These are phyloP conservation scores for Claviceps maximensis DNA, from an alignment of 2,329 filamentous ascomycete species.

Conservation along the genomic window DNA sequence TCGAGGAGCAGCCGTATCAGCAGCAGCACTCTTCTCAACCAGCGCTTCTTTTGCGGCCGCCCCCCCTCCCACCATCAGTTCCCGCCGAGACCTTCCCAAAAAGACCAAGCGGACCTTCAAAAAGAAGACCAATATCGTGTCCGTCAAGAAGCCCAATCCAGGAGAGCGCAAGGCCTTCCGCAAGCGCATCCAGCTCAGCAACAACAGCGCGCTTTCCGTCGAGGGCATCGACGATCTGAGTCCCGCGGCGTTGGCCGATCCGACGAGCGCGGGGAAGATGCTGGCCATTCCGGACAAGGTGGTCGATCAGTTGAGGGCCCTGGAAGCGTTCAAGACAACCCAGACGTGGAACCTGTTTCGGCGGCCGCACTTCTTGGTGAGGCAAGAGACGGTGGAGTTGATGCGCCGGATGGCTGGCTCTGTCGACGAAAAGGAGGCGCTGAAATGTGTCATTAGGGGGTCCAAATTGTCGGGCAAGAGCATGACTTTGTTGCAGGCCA, in stretches of 20 bases:
- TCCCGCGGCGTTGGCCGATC: constrained; percentile 38
- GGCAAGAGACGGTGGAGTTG: constrained; percentile 64
- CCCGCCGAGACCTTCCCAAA: constrained; percentile 21
- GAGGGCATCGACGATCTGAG: constrained; percentile 50
- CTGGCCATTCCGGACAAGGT: constrained; percentile 54
- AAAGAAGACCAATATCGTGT: constrained; percentile 29
- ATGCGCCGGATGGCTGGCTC: constrained; percentile 48
- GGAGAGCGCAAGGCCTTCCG: constrained; percentile 80
- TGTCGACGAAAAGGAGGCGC: constrained; percentile 35
- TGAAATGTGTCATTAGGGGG: constrained; percentile 59
- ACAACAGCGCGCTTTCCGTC: constrained; percentile 80
- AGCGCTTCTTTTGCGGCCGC: constrained; percentile 15
- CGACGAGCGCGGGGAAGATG: constrained; percentile 49
- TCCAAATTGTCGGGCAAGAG: constrained; percentile 73
- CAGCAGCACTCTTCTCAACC: constrained; percentile 29
- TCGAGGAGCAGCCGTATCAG: background rate
- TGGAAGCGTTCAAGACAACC: constrained; percentile 80
- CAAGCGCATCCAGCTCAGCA: constrained; percentile 83
- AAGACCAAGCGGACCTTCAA: constrained; percentile 39
- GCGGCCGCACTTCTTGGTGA: constrained; percentile 63
- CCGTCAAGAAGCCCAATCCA: constrained; percentile 44
- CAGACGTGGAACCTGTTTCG: constrained; percentile 84
- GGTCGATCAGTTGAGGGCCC: constrained; percentile 68
- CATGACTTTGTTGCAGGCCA: constrained; percentile 68
- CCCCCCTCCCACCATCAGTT: constrained; percentile 18